These are phyloP conservation scores for Chenopodium berlandieri DNA, from an alignment of 148 eudicot species.

Conservation along the genomic window DNA sequence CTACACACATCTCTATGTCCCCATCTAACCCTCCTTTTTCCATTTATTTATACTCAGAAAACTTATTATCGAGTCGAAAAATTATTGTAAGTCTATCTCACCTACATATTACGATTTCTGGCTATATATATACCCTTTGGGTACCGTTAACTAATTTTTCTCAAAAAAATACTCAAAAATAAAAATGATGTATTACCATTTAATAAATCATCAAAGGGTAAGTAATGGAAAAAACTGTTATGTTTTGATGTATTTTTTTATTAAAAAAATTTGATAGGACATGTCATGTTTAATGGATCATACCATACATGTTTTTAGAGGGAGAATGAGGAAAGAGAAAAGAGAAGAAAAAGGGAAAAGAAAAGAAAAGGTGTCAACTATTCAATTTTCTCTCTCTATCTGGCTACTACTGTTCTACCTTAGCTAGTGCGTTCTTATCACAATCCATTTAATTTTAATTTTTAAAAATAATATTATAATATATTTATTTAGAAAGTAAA, in stretches of 20 bases:
- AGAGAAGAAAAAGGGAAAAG: neutral
- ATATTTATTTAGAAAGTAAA: neutral
- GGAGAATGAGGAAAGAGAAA: conserved; percentile 15
- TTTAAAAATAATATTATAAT: neutral
- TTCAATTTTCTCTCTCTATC: neutral
- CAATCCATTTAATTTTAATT: conserved; percentile 20
- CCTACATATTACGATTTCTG: too few species aligned
- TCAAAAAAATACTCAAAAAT: too few species aligned
- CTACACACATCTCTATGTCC: conserved; percentile 43
- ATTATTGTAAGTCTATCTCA: too few species aligned
- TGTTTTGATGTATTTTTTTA: neutral
- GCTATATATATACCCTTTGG: too few species aligned
- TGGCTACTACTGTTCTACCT: conserved; percentile 9
- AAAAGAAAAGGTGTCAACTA: conserved; percentile 25
- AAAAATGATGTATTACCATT: too few species aligned
- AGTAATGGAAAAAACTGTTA: neutral
- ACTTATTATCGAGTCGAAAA: neutral
- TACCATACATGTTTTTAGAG: conserved; percentile 17
- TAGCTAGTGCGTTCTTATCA: conserved; percentile 35
- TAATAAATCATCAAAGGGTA: too few species aligned
- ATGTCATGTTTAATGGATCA: conserved; percentile 25
- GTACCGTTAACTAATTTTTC: too few species aligned
- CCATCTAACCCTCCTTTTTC: conserved; percentile 20
- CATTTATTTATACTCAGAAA: too few species aligned
- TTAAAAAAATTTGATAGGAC: conserved; percentile 14